Percentiles rank a stretch among this genome's conserved stretches.
phyloP scores from a whole-genome alignment of 1,139 yeast genomes.

The Candida mesenterica region DNA sequence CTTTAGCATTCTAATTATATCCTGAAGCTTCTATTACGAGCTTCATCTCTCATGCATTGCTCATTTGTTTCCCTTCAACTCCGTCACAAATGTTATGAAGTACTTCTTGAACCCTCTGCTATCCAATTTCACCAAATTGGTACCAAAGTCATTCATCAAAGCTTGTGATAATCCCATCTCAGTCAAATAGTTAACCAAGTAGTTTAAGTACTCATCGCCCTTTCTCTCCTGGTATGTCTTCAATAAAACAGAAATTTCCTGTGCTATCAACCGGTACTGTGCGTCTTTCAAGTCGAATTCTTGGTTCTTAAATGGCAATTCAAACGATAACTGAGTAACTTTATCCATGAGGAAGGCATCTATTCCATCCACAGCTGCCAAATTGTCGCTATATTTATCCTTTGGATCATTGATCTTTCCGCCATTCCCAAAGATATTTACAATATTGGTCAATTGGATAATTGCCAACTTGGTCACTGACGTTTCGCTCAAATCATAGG shows the following conservation, averaged over 20 bases:
- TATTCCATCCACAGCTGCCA: slow-evolving; percentile 65
- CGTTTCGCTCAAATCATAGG: slow-evolving; percentile 55
- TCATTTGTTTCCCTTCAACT: slow-evolving; percentile 31
- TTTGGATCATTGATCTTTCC: slow-evolving; percentile 59
- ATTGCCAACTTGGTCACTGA: slow-evolving; percentile 67
- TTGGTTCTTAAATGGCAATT: slow-evolving; percentile 70
- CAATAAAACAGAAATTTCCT: slow-evolving; percentile 71
- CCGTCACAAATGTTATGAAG: slow-evolving; percentile 55
- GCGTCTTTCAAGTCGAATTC: slow-evolving; percentile 74
- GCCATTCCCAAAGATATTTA: slow-evolving; percentile 57
- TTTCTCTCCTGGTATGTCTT: slow-evolving; percentile 53
- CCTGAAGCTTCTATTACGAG: no score
- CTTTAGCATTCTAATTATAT: background rate
- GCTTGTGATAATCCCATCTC: slow-evolving; percentile 61
- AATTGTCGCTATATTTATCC: slow-evolving; percentile 54
- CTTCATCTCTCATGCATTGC: no score
- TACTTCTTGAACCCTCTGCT: slow-evolving; percentile 64
- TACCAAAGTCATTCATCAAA: slow-evolving; percentile 55
- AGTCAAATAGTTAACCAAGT: slow-evolving; percentile 53
- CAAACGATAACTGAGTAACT: slow-evolving; percentile 68
- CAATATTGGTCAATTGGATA: slow-evolving; percentile 65
- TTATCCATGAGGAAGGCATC: slow-evolving; percentile 69
- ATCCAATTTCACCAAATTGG: slow-evolving; percentile 52
- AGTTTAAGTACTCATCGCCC: slow-evolving; percentile 44
- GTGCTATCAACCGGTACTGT: slow-evolving; percentile 68